A percentile compares a stretch with the other conserved stretches of the same genome.
phyloP scores from a whole-genome alignment of 2,329 filamentous ascomycete species.

The Metarhizium album region DNA sequence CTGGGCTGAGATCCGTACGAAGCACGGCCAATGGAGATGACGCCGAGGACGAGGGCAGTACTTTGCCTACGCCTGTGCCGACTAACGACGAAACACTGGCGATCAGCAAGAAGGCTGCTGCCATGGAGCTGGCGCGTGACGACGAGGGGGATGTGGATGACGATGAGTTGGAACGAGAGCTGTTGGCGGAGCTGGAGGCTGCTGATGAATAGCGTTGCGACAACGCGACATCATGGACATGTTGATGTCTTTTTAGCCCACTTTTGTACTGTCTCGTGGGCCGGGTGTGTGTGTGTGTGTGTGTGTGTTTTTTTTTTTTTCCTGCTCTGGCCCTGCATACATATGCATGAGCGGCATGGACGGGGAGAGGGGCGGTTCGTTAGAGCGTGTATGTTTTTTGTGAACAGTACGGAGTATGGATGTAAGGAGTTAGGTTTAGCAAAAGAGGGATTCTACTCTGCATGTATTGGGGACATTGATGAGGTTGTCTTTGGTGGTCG shows the following conservation, averaged over 20 bases:
- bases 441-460: neutral
- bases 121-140: slow-evolving; percentile 14
- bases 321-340: neutral
- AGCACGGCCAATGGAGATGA: slow-evolving; percentile 28
- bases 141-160: slow-evolving; percentile 34
- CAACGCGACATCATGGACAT: no score
- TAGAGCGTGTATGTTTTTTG: neutral
- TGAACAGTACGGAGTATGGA: neutral
- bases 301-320: no score
- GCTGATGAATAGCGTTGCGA: slow-evolving; percentile 13
- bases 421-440: slow-evolving; percentile 1
- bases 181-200: slow-evolving; percentile 48
- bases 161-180: slow-evolving; percentile 51
- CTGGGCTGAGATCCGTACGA: slow-evolving; percentile 34
- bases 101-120: slow-evolving; percentile 17
- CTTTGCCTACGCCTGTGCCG: slow-evolving; percentile 29
- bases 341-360: slow-evolving; percentile 1
- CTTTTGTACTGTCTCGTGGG: neutral
- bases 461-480: neutral
- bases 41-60: slow-evolving; percentile 22
- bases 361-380: neutral
- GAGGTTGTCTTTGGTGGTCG: neutral
- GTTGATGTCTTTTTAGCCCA: no score
- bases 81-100: slow-evolving; percentile 23
- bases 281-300: neutral